Percentiles rank a stretch among this genome's conserved stretches.
Conservation (phyloP, 441 rosid genomes). For the Francoa sonchifolia region DNA sequence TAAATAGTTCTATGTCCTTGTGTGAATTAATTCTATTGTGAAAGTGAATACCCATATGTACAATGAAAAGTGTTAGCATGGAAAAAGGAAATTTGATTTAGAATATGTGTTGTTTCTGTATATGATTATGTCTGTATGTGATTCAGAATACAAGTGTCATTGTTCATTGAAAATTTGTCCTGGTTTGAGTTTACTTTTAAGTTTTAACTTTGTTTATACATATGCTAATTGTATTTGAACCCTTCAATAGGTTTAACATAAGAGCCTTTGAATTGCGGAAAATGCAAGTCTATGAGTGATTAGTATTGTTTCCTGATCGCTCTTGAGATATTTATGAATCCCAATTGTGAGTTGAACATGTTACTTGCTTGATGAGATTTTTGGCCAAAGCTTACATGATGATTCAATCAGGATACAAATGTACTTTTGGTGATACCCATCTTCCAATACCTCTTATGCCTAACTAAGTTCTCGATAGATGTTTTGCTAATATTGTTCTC, state of each 20-base stretch:
- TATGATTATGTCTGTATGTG: constrained; percentile 20
- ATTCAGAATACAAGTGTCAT: constrained; percentile 15
- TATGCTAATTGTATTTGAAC: constrained; percentile 6
- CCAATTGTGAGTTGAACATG: constrained; percentile 11
- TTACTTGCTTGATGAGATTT: constrained; percentile 6
- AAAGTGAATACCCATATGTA: constrained; percentile 15
- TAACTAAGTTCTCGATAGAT: constrained; percentile 4
- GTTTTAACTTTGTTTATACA: not conserved
- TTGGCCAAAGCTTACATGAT: not conserved
- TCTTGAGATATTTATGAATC: constrained; percentile 13
- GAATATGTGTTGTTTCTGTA: constrained; percentile 17
- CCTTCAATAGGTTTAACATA: constrained; percentile 10
- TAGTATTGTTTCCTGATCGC: constrained; percentile 16
- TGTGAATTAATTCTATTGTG: constrained; percentile 10
- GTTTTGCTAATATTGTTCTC: constrained; percentile 6
- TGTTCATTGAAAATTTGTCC: constrained; percentile 10
- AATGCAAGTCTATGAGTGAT: constrained; percentile 11
- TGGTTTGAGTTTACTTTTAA: constrained; percentile 18
- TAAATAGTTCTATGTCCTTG: constrained; percentile 9
- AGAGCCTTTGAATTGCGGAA: constrained; percentile 18
- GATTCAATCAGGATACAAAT: constrained; percentile 10
- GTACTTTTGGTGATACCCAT: constrained; percentile 3
- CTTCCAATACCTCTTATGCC: constrained; percentile 1
- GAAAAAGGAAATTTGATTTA: constrained; percentile 15
- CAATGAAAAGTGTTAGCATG: constrained; percentile 14